phyloP scores from a whole-genome alignment of 495 filamentous ascomycete species.

The Daldinia decipiens region DNA sequence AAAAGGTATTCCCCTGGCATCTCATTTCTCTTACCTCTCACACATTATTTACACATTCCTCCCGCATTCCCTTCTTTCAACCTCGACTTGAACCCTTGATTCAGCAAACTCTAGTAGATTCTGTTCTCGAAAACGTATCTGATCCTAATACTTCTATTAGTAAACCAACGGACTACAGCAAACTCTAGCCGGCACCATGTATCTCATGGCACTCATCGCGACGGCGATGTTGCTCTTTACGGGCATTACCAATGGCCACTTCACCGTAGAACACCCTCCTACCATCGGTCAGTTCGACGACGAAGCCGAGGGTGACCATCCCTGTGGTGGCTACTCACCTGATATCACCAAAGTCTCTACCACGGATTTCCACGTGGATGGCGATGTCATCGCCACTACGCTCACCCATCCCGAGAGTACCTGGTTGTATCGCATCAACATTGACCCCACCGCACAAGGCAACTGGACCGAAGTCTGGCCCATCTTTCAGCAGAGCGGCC shows the following conservation, averaged over 20 bases:
- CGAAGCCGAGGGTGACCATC: conserved; percentile 49
- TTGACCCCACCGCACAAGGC: conserved; percentile 52
- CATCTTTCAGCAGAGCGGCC: conserved; percentile 57
- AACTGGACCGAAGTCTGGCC: conserved; percentile 63
- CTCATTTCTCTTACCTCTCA: not conserved
- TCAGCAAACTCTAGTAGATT: not conserved
- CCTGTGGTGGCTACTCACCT: conserved; percentile 60
- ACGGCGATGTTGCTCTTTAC: conserved; percentile 47
- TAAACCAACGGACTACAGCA: not conserved
- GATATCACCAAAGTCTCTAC: conserved; percentile 49
- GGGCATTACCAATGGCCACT: conserved; percentile 56
- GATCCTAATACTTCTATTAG: conserved; percentile 4
- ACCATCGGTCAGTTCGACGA: conserved; percentile 60
- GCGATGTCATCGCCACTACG: conserved; percentile 53
- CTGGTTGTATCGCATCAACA: conserved; percentile 63
- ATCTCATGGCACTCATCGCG: conserved; percentile 15
- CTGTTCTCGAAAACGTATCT: not conserved
- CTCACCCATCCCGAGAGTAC: conserved; percentile 57
- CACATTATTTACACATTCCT: not conserved
- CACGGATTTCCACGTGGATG: conserved; percentile 63
- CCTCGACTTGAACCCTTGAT: not conserved
- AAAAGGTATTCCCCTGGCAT: conserved; percentile 15
- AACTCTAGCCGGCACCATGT: conserved; percentile 27
- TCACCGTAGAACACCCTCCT: conserved; percentile 55
- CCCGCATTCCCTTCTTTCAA: not conserved